Evolutionary conservation across 169 alveolate genomes (phyloP).

Genomic region (Perkinsus chesapeaki): DNA sequence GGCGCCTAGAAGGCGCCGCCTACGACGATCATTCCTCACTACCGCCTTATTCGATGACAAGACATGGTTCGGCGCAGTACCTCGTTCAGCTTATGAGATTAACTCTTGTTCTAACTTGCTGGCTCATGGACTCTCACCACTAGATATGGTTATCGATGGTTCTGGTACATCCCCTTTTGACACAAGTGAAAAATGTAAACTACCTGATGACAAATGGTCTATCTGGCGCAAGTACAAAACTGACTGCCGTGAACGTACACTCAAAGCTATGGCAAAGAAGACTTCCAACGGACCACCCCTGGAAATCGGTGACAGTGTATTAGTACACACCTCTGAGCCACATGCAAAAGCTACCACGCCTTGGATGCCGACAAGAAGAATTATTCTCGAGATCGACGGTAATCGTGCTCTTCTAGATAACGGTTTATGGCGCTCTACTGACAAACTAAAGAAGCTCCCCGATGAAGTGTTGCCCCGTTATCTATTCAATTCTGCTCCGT

Average conservation of each 20-base stretch:
- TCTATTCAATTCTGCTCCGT: not conserved
- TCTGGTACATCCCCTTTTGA: not conserved
- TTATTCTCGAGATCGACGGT: not conserved
- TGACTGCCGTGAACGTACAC: not conserved
- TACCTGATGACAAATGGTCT: not conserved
- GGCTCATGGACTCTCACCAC: not conserved
- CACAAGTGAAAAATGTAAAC: not conserved
- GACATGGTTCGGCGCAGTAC: not conserved
- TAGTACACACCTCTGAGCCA: not conserved
- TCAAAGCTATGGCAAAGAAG: not conserved
- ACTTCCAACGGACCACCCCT: not conserved
- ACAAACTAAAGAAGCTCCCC: not conserved
- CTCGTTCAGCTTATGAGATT: not conserved
- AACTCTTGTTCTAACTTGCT: not conserved
- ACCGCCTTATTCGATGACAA: not conserved
- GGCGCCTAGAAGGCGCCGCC: no score
- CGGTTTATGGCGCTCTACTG: not conserved
- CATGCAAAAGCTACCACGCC: not conserved
- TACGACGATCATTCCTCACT: not conserved
- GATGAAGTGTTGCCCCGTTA: not conserved
- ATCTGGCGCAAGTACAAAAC: not conserved
- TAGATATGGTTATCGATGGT: not conserved
- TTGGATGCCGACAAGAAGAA: not conserved
- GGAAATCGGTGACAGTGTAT: not conserved
- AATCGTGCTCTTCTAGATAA: not conserved